Evolutionary conservation across 148 eudicot species (phyloP).

Genomic region (Camellia granthamiana): DNA sequence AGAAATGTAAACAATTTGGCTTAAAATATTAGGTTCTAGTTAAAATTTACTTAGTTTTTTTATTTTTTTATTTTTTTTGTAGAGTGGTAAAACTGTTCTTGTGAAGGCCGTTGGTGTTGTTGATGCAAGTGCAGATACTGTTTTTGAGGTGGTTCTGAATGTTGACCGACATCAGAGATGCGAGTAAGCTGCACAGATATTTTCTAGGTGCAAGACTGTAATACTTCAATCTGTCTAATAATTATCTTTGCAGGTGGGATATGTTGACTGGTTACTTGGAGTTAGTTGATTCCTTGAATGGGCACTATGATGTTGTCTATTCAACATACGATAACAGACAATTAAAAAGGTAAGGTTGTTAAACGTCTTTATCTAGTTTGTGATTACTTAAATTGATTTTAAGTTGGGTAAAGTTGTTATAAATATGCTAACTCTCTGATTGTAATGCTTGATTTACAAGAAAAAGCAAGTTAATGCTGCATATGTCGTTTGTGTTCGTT

Average conservation of each 20-base stretch:
- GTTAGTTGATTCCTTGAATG: slow-evolving; percentile 73
- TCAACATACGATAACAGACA: slow-evolving; percentile 73
- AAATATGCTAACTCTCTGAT: not conserved
- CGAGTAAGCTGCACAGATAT: slow-evolving; percentile 57
- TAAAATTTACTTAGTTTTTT: not conserved
- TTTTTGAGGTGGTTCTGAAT: slow-evolving; percentile 74
- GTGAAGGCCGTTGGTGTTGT: slow-evolving; percentile 94
- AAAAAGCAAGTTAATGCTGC: not conserved
- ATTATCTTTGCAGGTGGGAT: slow-evolving; percentile 77
- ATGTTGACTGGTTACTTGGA: slow-evolving; percentile 77
- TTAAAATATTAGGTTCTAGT: not conserved
- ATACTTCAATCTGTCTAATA: slow-evolving; percentile 11
- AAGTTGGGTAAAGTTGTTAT: not conserved
- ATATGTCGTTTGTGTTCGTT: not conserved
- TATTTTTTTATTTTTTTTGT: slow-evolving; percentile 5
- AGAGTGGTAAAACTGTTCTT: slow-evolving; percentile 75
- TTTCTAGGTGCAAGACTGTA: slow-evolving; percentile 1
- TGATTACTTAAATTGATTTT: not conserved
- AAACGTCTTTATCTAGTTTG: not conserved
- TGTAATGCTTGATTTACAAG: not conserved
- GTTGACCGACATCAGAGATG: slow-evolving; percentile 75
- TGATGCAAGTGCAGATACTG: slow-evolving; percentile 75
- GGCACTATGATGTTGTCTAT: slow-evolving; percentile 88
- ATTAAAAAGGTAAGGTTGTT: slow-evolving; percentile 53
- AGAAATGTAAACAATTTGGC: not conserved